Evolutionary conservation across 2,329 filamentous ascomycete species (phyloP).

Genomic region (Penicillium palitans): DNA sequence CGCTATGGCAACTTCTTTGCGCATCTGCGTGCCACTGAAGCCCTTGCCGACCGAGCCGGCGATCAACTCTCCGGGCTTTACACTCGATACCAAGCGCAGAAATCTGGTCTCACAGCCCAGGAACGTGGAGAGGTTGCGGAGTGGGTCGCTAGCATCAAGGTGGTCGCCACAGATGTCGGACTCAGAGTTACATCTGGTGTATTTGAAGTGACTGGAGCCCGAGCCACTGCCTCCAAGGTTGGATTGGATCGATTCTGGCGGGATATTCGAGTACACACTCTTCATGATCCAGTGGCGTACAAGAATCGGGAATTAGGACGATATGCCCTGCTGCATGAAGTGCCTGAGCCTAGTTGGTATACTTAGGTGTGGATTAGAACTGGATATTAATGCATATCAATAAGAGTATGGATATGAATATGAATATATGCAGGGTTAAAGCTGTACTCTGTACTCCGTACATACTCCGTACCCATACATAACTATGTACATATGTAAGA

Average conservation of each 20-base stretch:
- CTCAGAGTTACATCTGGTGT: slow-evolving; percentile 60
- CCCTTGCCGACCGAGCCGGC: slow-evolving; percentile 59
- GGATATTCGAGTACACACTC: slow-evolving; percentile 64
- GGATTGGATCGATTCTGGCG: slow-evolving; percentile 67
- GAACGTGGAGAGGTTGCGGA: slow-evolving; percentile 63
- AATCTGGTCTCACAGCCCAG: slow-evolving; percentile 49
- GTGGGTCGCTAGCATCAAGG: slow-evolving; percentile 63
- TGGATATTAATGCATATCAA: background rate
- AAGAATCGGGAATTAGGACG: slow-evolving; percentile 64
- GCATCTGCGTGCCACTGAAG: slow-evolving; percentile 60
- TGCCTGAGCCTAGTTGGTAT: slow-evolving; percentile 63
- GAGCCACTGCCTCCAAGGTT: slow-evolving; percentile 58
- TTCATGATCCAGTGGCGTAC: slow-evolving; percentile 68
- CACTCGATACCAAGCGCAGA: slow-evolving; percentile 41
- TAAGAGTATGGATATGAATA: background rate
- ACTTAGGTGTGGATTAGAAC: slow-evolving; percentile 35
- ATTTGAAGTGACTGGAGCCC: slow-evolving; percentile 64
- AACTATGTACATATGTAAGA: too few species aligned
- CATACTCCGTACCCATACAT: too few species aligned
- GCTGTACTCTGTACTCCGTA: background rate
- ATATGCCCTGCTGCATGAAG: slow-evolving; percentile 57
- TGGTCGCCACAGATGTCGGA: slow-evolving; percentile 62
- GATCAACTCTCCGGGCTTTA: slow-evolving; percentile 52
- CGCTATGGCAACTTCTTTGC: slow-evolving; percentile 66
- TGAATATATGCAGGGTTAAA: background rate